Evolutionary conservation across 2,329 filamentous ascomycete species (phyloP).

Genomic region (Colletotrichum sp.): DNA sequence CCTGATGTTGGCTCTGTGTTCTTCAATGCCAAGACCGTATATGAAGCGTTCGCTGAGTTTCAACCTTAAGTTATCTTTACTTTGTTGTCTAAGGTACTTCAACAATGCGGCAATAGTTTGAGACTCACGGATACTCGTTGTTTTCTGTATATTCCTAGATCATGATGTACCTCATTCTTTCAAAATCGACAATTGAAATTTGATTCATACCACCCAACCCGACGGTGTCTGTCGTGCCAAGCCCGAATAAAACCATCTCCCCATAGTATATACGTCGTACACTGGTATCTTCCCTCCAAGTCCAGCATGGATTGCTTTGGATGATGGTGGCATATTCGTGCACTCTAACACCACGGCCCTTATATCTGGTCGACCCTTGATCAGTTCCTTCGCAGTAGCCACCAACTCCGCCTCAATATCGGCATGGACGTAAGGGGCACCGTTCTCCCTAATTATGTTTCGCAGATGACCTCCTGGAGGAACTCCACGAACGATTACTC

Average conservation of each 20-base stretch:
- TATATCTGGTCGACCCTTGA: background rate
- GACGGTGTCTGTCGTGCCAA: slow-evolving; percentile 24
- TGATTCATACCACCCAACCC: background rate
- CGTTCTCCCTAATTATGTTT: slow-evolving; percentile 18
- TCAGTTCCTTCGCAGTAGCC: slow-evolving; percentile 14
- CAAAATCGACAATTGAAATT: fast-evolving
- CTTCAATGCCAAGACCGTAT: fast-evolving
- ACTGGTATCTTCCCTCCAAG: slow-evolving; percentile 30
- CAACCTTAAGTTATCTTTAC: background rate
- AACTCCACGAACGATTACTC: background rate
- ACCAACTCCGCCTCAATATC: slow-evolving; percentile 27
- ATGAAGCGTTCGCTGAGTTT: background rate
- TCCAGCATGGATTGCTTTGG: slow-evolving; percentile 31
- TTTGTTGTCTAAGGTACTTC: fast-evolving
- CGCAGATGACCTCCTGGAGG: slow-evolving; percentile 23
- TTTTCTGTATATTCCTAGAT: background rate
- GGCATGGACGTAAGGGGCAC: slow-evolving; percentile 22
- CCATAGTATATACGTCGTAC: slow-evolving; percentile 41
- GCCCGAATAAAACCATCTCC: slow-evolving; percentile 38
- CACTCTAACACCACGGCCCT: slow-evolving; percentile 36
- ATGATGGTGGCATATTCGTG: slow-evolving; percentile 39
- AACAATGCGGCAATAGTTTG: background rate
- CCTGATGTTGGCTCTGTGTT: background rate
- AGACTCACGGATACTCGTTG: background rate
- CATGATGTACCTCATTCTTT: fast-evolving